These are phyloP conservation scores for Xerocomellus chrysenteron DNA, from an alignment of 768 basidiomycete species.

Conservation along the genomic window DNA sequence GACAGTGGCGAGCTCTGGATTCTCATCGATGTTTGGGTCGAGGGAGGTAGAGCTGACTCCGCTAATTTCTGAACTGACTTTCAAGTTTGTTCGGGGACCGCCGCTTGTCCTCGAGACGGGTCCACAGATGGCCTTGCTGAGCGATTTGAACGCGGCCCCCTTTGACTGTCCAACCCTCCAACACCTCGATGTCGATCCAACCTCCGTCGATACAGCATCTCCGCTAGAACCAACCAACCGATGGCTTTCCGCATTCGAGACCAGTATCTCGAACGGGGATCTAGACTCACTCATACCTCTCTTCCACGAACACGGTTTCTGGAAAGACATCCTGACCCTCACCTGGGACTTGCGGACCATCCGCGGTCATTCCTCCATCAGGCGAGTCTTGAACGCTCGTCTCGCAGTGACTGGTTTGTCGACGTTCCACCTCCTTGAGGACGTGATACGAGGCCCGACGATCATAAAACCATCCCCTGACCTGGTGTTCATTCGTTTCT, in stretches of 20 bases:
- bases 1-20: too few relatives aligned
- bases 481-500: constrained; percentile 54
- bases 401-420: constrained; percentile 26
- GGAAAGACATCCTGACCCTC: constrained; percentile 52
- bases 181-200: constrained; percentile 15
- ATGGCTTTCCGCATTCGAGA: constrained; percentile 23
- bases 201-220: constrained; percentile 9
- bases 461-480: constrained; percentile 48
- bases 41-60: too few relatives aligned
- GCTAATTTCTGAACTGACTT: too few relatives aligned
- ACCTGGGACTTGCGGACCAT: constrained; percentile 58
- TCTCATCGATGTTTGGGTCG: too few relatives aligned
- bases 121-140: background rate
- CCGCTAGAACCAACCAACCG: constrained; percentile 3
- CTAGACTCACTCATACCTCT: background rate
- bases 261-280: constrained; percentile 2
- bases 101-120: background rate
- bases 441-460: constrained; percentile 25
- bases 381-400: constrained; percentile 36
- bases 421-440: constrained; percentile 20
- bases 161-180: constrained; percentile 25
- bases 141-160: background rate
- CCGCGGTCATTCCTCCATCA: constrained; percentile 37
- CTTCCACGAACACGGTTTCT: constrained; percentile 34
- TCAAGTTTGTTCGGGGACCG: background rate